Evolutionary conservation across 2,329 filamentous ascomycete species (phyloP).

Genomic region (Zymoseptoria pseudotritici): DNA sequence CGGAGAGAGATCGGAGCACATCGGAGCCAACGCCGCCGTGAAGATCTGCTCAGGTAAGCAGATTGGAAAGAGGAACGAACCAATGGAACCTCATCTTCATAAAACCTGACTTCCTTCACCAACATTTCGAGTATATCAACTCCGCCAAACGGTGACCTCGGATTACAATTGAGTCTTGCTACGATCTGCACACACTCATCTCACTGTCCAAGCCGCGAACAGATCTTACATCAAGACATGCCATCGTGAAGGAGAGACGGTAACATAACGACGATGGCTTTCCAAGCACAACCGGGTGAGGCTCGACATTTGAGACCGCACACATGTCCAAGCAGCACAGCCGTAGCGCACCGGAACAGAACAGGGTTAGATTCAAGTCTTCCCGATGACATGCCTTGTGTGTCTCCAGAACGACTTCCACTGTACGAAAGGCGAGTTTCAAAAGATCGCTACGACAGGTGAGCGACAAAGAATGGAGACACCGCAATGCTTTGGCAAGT

Average conservation of each 20-base stretch:
- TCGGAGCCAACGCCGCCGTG: background rate
- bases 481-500: background rate
- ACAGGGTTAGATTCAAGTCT: background rate
- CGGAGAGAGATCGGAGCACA: background rate
- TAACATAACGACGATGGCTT: background rate
- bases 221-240: background rate
- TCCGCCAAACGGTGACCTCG: background rate
- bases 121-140: background rate
- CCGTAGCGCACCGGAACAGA: background rate
- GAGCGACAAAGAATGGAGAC: background rate
- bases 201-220: background rate
- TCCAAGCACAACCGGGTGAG: too few relatives aligned
- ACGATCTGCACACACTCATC: background rate
- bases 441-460: background rate
- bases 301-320: background rate
- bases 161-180: background rate
- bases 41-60: background rate
- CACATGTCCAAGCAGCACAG: background rate
- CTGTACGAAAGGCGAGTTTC: background rate
- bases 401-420: background rate
- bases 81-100: background rate
- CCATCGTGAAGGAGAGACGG: background rate
- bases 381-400: background rate
- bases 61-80: background rate
- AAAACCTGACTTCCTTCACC: background rate